Evolutionary conservation across 768 basidiomycete genomes (phyloP), one percentile per base, ranked within the genome.

Genomic region (Lentinula lateritia): DNA sequence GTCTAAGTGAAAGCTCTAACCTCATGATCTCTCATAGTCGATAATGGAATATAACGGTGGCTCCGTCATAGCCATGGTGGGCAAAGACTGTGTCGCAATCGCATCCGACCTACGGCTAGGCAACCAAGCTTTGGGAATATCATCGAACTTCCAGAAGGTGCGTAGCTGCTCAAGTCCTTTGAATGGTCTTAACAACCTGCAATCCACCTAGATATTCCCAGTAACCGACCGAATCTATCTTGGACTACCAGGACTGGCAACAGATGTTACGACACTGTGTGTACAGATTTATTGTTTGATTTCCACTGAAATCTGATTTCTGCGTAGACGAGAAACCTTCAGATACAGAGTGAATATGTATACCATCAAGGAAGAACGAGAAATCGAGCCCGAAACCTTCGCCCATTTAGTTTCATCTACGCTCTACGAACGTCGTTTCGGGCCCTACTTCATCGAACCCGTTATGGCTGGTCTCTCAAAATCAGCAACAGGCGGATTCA

Each of bases 61-160:
- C 77, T 97, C 95, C 77, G 93, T 96, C 69, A 83, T 99, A 75
- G 97, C 97, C 80, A 99, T 99, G 97, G 90, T 90, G 62, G 97
- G 97, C 65, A 98, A 98, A 77, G 90, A 94, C 67, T 99, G 97
- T 74, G 97, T 99, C 54, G 97, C 97, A 58, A 98, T 98, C 76
- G 97, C 96, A 32, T 93, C 90, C 58, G 97, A 99, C 77, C 71
- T 96, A 66, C 86, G 96, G 64, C 78, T 98, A 59, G 97, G 97
- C 62, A 91, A 89, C 65, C 89, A 94, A 72, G 84, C 91, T 6
- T 72, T 95, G 67, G 88, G 91, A 39, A 86, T 98, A 54, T 89
- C 95, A 6, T 84, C 88, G 53, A 91, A 98, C 76, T 98, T 96
- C 73, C 90, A 98, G 73, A 97, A 93, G 87, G 97, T 94, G 62